Base-by-base conservation (phyloP, 2,329 filamentous ascomycete genomes). In the Pezicula radicicola region DNA sequence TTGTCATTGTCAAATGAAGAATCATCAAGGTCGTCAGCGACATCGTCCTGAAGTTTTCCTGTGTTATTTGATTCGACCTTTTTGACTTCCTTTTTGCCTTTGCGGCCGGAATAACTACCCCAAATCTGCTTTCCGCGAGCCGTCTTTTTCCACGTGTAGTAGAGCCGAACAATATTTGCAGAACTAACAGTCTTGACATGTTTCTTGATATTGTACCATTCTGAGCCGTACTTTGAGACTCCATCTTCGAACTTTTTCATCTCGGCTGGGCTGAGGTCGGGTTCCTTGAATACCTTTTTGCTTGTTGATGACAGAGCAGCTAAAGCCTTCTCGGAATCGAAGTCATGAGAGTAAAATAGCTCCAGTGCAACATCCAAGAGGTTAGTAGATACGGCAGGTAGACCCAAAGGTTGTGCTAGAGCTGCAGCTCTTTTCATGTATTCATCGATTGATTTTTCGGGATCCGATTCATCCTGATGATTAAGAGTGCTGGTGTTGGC, bases 101-200 rank as follows among this genome's bases (percentile, higher is more conserved):
- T 96, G 43, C 93, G 84, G 10, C 89, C 91, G 47, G 89, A 84
- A 63, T 88, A 96, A 58, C 85, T 89, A 54, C 91, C 91, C 92
- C 94, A 97, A 19, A 99, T 85, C 61, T 94, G 85, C 65, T 83
- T 86, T 39, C 94, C 94, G 53, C 87, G 85, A 2, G 87, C 80
- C 0, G 91, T 91, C 71, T 97, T 97, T 74, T 99, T 99, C 94
- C 94, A 99, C 59, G 89, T 89, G 68, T 99, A 99, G 71, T 97
- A 99, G 66, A 89, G 95, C 3, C 94, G 88, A 25, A 96, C 91
- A 55, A 97, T 87, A 53, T 90, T 83, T 47, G 87, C 85, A 55
- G 91, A 85, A 39, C 83, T 84, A 60, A 94, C 83, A 0, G 87
- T 89, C 69, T 91, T 92, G 63, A 97, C 89, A 68, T 96, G 89